Evolutionary conservation across 2,329 filamentous ascomycete species (phyloP).

Genomic region (Ilyonectria destructans): DNA sequence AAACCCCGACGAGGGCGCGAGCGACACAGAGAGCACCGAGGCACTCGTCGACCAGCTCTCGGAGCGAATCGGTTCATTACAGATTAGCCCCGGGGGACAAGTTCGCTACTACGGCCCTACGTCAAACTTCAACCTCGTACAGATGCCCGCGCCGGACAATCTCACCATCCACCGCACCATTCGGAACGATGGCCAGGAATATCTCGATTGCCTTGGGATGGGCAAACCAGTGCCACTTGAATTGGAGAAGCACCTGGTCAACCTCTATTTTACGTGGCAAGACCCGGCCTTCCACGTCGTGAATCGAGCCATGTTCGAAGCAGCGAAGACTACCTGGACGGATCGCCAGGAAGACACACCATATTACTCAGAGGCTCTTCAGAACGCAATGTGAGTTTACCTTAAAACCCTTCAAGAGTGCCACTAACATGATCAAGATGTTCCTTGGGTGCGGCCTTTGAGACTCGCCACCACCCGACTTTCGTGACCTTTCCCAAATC

Average conservation of each 20-base stretch:
- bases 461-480: constrained; percentile 59
- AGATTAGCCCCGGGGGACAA: constrained; percentile 45
- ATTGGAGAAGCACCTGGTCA: constrained; percentile 37
- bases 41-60: constrained; percentile 48
- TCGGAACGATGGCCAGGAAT: constrained; percentile 46
- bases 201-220: constrained; percentile 44
- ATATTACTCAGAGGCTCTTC: constrained; percentile 50
- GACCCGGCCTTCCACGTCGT: constrained; percentile 47
- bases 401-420: not conserved
- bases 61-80: constrained; percentile 46
- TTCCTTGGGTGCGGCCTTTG: constrained; percentile 60
- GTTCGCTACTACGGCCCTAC: constrained; percentile 49
- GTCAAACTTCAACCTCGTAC: constrained; percentile 48
- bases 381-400: constrained; percentile 47
- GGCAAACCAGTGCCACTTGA: constrained; percentile 37
- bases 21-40: constrained; percentile 45
- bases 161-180: constrained; percentile 47
- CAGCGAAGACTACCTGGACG: constrained; percentile 30
- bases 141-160: constrained; percentile 45
- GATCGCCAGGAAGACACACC: constrained; percentile 44
- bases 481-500: constrained; percentile 56
- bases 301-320: constrained; percentile 43
- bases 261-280: constrained; percentile 45
- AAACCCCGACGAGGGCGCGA: constrained; percentile 32
- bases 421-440: constrained; percentile 50